These are phyloP conservation scores for Zasmidium angulare DNA, from an alignment of 2,329 filamentous ascomycete species.

Conservation along the genomic window DNA sequence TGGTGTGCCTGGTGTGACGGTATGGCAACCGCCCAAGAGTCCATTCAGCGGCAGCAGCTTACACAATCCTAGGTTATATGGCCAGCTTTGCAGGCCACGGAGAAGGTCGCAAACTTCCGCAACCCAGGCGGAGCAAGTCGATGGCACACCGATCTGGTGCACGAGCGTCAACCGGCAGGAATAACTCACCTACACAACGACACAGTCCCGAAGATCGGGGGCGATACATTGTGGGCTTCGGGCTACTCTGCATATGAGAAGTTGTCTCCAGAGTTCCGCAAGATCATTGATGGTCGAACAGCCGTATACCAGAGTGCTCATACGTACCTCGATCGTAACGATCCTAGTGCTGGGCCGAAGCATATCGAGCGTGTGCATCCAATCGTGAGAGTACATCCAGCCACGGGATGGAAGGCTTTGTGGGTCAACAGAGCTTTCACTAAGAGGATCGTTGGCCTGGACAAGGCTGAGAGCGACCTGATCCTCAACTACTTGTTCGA, in stretches of 20 bases:
- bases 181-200: conserved; percentile 35
- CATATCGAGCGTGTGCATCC: conserved; percentile 3
- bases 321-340: conserved; percentile 8
- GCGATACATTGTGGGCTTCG: conserved; percentile 71
- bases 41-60: too few species aligned
- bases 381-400: conserved; percentile 7
- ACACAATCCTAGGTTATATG: conserved; percentile 32
- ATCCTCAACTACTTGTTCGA: too few species aligned
- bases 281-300: conserved; percentile 55
- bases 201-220: conserved; percentile 62
- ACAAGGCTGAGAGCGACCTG: conserved; percentile 3
- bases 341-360: neutral
- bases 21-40: too few species aligned
- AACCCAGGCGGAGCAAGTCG: conserved; percentile 58
- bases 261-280: conserved; percentile 66
- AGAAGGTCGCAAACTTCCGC: conserved; percentile 61
- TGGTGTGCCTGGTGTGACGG: conserved; percentile 58
- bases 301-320: conserved; percentile 4
- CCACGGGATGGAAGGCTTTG: conserved; percentile 6
- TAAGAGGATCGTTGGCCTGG: conserved; percentile 6
- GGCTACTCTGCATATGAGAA: conserved; percentile 73
- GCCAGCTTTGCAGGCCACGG: conserved; percentile 66
- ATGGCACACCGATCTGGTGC: conserved; percentile 70
- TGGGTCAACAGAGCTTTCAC: conserved; percentile 10
- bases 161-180: conserved; percentile 69